These are phyloP conservation scores for Musa acuminata DNA, from an alignment of 176 grass and related monocot genomes.

Conservation along the genomic window DNA sequence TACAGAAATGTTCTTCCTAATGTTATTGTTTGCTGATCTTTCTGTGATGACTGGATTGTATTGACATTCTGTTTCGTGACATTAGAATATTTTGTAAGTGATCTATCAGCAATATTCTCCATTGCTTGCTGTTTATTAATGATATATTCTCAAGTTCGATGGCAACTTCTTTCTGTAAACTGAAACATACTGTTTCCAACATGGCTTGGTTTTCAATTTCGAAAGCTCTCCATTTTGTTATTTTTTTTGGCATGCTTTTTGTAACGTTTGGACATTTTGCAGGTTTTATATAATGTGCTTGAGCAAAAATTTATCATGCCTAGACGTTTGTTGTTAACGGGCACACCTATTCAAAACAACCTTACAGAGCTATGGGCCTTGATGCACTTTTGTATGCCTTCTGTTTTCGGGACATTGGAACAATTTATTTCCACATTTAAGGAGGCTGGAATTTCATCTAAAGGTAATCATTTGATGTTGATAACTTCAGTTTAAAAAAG, in stretches of 20 bases:
- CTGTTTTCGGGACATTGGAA: constrained; percentile 59
- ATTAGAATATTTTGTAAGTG: too few species aligned
- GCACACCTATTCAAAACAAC: constrained; percentile 92
- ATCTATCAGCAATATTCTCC: too few species aligned
- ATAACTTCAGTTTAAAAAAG: neutral
- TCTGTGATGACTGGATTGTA: too few species aligned
- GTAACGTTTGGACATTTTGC: constrained; percentile 14
- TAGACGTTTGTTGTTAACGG: constrained; percentile 73
- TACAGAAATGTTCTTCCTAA: too few species aligned
- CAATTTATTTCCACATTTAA: constrained; percentile 70
- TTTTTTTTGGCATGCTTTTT: neutral
- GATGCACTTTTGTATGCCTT: constrained; percentile 95
- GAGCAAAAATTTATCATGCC: constrained; percentile 72
- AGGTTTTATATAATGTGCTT: constrained; percentile 92
- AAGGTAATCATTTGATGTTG: constrained; percentile 31
- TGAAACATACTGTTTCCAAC: constrained; percentile 3
- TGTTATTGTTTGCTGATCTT: too few species aligned
- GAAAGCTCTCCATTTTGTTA: neutral
- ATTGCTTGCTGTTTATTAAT: too few species aligned
- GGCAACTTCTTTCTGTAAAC: too few species aligned
- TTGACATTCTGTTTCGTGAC: too few species aligned
- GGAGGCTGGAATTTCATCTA: constrained; percentile 40
- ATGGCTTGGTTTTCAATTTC: neutral
- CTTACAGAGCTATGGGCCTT: constrained; percentile 88
- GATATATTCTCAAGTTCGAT: too few species aligned